A percentile compares a stretch with the other conserved stretches of the same genome.
phyloP scores from a whole-genome alignment of 2,329 filamentous ascomycete genomes.

The Aspergillus novofumigatus region DNA sequence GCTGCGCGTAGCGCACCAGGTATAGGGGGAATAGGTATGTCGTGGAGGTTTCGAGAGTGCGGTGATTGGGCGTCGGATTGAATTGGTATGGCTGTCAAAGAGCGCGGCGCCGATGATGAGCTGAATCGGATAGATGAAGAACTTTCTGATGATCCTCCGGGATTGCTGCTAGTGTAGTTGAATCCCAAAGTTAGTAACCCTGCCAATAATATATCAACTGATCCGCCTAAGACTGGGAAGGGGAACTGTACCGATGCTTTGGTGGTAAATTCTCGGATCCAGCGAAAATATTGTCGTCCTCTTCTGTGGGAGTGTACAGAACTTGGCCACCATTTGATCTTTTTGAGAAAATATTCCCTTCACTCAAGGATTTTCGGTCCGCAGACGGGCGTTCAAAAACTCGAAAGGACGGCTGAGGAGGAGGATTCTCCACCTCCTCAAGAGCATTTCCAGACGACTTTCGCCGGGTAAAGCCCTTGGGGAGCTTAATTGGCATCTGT shows the following conservation, averaged over 20 bases:
- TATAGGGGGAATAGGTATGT: constrained; percentile 40
- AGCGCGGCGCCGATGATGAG: constrained; percentile 53
- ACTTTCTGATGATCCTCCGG: constrained; percentile 42
- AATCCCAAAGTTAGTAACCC: constrained; percentile 16
- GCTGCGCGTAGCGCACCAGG: constrained; percentile 44
- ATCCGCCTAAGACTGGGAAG: constrained; percentile 6
- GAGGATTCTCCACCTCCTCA: constrained; percentile 42
- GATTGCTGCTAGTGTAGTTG: constrained; percentile 44
- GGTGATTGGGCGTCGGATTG: constrained; percentile 37
- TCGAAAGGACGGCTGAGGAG: constrained; percentile 47
- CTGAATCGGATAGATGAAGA: constrained; percentile 50
- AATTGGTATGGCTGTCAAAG: constrained; percentile 47
- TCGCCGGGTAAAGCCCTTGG: constrained; percentile 51
- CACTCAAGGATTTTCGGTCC: constrained; percentile 42
- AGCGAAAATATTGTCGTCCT: constrained; percentile 39
- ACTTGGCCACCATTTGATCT: constrained; percentile 31
- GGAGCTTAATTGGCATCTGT: constrained; percentile 53
- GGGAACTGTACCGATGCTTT: constrained; percentile 34
- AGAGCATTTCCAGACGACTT: constrained; percentile 54
- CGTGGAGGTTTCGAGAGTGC: constrained; percentile 36
- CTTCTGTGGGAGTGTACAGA: constrained; percentile 33
- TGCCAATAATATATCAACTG: background rate
- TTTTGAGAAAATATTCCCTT: constrained; percentile 34
- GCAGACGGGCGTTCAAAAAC: constrained; percentile 49
- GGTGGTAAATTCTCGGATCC: constrained; percentile 29